These are phyloP conservation scores for Juglanconis sp. DNA, from an alignment of 2,329 filamentous ascomycete species.

Conservation along the genomic window DNA sequence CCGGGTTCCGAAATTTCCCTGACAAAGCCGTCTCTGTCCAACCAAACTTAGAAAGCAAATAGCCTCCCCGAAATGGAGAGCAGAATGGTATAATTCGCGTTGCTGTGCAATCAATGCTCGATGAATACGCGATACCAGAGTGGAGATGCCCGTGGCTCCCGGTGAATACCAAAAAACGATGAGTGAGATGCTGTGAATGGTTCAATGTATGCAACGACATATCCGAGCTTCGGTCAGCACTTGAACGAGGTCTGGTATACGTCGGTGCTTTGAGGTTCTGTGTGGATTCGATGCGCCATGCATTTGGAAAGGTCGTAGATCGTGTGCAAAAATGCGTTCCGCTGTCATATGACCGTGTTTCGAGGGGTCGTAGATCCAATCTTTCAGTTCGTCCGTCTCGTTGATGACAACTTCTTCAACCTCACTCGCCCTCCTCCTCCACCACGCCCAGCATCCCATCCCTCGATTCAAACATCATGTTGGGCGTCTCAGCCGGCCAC, in stretches of 20 bases:
- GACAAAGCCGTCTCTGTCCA: too few species aligned
- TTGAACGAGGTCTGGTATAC: conserved; percentile 13
- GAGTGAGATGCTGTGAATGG: not conserved
- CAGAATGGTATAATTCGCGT: not conserved
- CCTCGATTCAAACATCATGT: conserved; percentile 1
- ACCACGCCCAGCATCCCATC: conserved; percentile 13
- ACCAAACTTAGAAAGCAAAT: too few species aligned
- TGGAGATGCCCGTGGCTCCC: too few species aligned
- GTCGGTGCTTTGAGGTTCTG: not conserved
- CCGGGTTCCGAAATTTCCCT: too few species aligned
- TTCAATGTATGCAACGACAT: not conserved
- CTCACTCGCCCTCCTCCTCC: conserved; percentile 3
- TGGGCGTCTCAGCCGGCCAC: conserved; percentile 36
- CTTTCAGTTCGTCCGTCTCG: not conserved
- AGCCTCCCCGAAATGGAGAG: too few species aligned
- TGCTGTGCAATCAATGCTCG: not conserved
- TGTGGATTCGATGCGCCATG: not conserved
- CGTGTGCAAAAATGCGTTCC: not conserved
- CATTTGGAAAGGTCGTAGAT: not conserved
- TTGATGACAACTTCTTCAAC: not conserved
- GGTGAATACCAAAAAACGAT: not conserved
- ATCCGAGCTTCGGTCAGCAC: conserved; percentile 15
- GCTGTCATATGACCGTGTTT: not conserved
- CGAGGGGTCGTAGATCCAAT: not conserved
- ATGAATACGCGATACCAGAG: not conserved